Base-by-base conservation (phyloP, 164 flowering plant genomes). In the Liquidambar formosana region DNA sequence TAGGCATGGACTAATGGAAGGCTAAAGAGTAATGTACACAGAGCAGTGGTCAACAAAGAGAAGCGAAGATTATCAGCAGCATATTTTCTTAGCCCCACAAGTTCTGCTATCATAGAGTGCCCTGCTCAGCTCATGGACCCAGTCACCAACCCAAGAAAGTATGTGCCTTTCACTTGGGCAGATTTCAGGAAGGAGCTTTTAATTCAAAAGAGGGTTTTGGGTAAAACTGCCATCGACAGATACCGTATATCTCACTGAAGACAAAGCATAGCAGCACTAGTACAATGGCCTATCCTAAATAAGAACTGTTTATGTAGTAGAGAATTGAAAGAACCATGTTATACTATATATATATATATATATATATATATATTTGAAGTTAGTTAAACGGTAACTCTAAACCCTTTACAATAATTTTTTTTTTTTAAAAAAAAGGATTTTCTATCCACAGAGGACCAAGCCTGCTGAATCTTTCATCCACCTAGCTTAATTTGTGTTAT, bases 1-100 rank as follows among this genome's bases (percentile, higher is more conserved):
- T 26, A 78, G 81, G 78, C 78, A 63, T 80, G 83, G 83, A 80
- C 76, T 9, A 80, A 77, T 52, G 78, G 80, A 22, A 71, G 73
- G 44, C 53, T 80, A 2, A 77, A 70, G 61, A 77, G 83, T 38
- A 76, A 65, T 41, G 74, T 76, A 21, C 82, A 79, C 64, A 74
- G 76, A 71, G 83, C 83, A 11, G 80, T 80, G 58, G 80, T 80
- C 46, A 80, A 80, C 66, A 74, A 66, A 51, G 80, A 71, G 73
- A 65, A 72, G 70, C 64, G 33, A 5, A 57, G 80, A 25, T 26
- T 80, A 22, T 76, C 77, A 26, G 69, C 65, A 8, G 79, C 79
- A 25, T 79, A 76, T 65, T 79, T 79, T 43, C 70, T 76, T 4
- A 70, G 77, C 75, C 82, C 77, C 1, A 22, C 75, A 54, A 27